Conservation (phyloP, 2,329 filamentous ascomycete species). For the Venturia asperata region DNA sequence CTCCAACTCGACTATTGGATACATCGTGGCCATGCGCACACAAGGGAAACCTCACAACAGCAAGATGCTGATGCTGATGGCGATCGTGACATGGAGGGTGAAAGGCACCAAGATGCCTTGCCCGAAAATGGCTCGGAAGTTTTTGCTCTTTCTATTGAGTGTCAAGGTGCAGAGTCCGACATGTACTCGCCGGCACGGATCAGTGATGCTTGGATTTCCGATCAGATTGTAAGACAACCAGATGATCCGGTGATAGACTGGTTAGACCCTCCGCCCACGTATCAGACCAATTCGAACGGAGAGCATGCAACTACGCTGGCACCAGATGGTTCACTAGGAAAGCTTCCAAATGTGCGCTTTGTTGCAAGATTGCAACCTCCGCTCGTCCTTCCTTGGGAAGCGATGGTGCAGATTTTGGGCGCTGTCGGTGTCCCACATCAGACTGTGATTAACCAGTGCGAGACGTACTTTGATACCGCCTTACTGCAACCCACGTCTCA, state of each 20-base stretch:
- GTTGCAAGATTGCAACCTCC: constrained; percentile 68
- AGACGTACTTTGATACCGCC: constrained; percentile 44
- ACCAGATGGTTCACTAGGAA: constrained; percentile 36
- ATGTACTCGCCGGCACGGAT: constrained; percentile 58
- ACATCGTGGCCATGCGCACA: constrained; percentile 40
- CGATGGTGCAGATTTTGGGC: constrained; percentile 57
- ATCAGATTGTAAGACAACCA: constrained; percentile 53
- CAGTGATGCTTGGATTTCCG: constrained; percentile 67
- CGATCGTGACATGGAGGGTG: constrained; percentile 27
- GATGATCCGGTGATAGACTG: constrained; percentile 52
- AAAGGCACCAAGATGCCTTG: constrained; percentile 24
- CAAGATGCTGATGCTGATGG: background rate
- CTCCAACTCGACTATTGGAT: constrained; percentile 74
- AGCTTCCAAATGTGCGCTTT: constrained; percentile 66
- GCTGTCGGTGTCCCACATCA: constrained; percentile 47
- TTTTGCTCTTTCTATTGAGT: constrained; percentile 64
- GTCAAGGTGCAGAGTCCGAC: constrained; percentile 40
- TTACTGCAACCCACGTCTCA: constrained; percentile 40
- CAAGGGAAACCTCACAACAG: constrained; percentile 33
- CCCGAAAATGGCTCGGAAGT: constrained; percentile 38
- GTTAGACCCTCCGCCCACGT: constrained; percentile 62
- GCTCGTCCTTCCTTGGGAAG: constrained; percentile 58
- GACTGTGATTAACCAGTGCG: constrained; percentile 36
- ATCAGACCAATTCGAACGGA: constrained; percentile 34
- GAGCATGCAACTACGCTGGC: constrained; percentile 48